Evolutionary conservation across 2,329 filamentous ascomycete genomes (phyloP).

Genomic region (Scedosporium boydii): DNA sequence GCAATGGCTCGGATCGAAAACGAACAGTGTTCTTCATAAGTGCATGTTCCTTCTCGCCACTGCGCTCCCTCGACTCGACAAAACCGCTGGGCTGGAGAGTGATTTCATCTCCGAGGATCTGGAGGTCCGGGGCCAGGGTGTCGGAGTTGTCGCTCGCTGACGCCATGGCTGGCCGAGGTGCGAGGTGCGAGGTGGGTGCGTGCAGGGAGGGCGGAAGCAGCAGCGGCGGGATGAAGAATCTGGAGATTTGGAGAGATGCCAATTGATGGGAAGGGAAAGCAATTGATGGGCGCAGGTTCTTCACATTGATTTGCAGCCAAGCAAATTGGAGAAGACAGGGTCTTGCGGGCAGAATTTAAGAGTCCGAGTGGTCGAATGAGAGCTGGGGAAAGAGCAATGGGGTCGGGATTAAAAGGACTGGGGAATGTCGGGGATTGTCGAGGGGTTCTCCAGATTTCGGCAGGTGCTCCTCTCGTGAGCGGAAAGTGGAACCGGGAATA

Average conservation of each 20-base stretch:
- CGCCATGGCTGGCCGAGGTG: constrained; percentile 6
- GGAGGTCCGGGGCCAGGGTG: constrained; percentile 59
- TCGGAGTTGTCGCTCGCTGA: constrained; percentile 18
- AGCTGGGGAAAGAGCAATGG: neutral
- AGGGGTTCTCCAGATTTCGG: neutral
- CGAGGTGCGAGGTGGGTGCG: neutral
- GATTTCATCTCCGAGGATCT: constrained; percentile 65
- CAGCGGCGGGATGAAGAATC: neutral
- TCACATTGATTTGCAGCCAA: neutral
- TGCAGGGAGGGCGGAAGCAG: neutral
- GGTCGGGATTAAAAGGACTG: neutral
- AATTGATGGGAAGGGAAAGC: neutral
- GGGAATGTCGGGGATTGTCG: neutral
- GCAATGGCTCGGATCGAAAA: constrained; percentile 62
- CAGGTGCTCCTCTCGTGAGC: neutral
- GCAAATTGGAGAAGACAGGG: neutral
- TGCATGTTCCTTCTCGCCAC: constrained; percentile 54
- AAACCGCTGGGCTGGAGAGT: constrained; percentile 67
- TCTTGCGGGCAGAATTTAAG: neutral
- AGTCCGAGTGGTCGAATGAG: neutral
- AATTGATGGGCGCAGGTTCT: neutral
- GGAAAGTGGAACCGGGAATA: neutral
- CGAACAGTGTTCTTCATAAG: constrained; percentile 77
- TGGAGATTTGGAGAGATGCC: neutral
- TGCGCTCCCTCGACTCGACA: constrained; percentile 33